Evolutionary conservation across 108 stramenopile species (phyloP).

Genomic region (Cyclotella baltica): DNA sequence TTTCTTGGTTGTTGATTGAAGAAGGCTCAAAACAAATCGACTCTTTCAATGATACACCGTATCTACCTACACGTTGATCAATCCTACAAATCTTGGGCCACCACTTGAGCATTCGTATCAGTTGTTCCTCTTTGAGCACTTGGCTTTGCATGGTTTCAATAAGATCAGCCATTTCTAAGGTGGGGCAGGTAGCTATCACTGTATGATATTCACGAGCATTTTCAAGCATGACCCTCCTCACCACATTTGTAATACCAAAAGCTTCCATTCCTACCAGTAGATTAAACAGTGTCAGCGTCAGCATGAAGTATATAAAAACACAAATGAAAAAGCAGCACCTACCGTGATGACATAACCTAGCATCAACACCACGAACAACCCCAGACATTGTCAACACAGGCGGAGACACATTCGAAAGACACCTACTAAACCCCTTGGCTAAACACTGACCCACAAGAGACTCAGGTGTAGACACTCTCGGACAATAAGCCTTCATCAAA

Average conservation of each 20-base stretch:
- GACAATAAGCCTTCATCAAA: constrained; percentile 80
- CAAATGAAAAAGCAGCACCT: constrained; percentile 42
- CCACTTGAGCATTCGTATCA: constrained; percentile 73
- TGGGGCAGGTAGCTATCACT: constrained; percentile 65
- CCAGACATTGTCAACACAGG: constrained; percentile 73
- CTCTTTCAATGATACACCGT: constrained; percentile 58
- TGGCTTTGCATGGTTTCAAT: constrained; percentile 36
- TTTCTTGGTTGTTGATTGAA: constrained; percentile 17
- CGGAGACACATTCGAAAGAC: constrained; percentile 60
- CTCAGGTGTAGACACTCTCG: constrained; percentile 81
- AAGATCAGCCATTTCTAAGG: constrained; percentile 62
- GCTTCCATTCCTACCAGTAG: constrained; percentile 25
- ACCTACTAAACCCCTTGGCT: constrained; percentile 75
- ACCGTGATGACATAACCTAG: constrained; percentile 66
- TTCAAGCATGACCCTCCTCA: constrained; percentile 49
- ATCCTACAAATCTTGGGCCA: constrained; percentile 66
- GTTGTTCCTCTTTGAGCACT: constrained; percentile 52
- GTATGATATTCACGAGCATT: constrained; percentile 80
- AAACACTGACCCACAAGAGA: constrained; percentile 69
- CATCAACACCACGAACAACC: constrained; percentile 68
- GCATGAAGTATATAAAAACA: constrained; percentile 50
- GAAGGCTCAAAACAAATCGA: constrained; percentile 46
- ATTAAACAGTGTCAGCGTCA: constrained; percentile 12
- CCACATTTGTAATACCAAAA: constrained; percentile 42
- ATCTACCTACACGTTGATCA: constrained; percentile 36